phyloP scores from a whole-genome alignment of 805 yeast species.

The Nakazawaea ishiwadae region DNA sequence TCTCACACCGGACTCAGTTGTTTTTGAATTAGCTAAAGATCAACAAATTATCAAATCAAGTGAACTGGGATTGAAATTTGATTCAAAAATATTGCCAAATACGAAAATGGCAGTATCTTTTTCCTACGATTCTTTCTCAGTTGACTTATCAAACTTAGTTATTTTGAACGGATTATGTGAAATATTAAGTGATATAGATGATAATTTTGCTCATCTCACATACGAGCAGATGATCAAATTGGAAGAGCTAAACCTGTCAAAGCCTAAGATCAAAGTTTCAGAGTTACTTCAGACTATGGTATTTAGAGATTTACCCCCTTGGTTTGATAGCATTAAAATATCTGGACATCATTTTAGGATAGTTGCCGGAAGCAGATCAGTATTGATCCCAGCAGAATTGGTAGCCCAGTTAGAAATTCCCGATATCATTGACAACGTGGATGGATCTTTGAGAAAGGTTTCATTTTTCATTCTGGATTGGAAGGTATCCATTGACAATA shows the following conservation, averaged over 20 bases:
- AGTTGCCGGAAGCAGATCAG: slow-evolving; percentile 36
- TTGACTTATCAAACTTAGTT: slow-evolving; percentile 24
- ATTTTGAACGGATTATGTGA: slow-evolving; percentile 24
- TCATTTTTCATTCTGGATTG: slow-evolving; percentile 6
- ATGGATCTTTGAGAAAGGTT: slow-evolving; percentile 15
- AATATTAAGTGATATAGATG: slow-evolving; percentile 11
- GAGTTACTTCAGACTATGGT: slow-evolving; percentile 14
- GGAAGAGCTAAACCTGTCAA: neutral
- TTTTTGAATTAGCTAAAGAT: slow-evolving; percentile 7
- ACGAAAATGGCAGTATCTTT: slow-evolving; percentile 15
- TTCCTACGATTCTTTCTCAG: slow-evolving; percentile 18
- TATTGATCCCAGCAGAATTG: slow-evolving; percentile 34
- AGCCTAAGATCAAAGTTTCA: neutral
- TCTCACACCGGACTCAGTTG: neutral
- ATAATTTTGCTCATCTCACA: neutral
- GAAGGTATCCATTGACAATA: slow-evolving; percentile 1
- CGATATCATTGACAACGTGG: slow-evolving; percentile 33
- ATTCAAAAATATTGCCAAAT: slow-evolving; percentile 21
- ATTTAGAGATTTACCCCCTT: slow-evolving; percentile 28
- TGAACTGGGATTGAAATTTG: slow-evolving; percentile 16
- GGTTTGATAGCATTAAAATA: slow-evolving; percentile 26
- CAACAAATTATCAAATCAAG: slow-evolving; percentile 3
- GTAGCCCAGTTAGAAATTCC: slow-evolving; percentile 27
- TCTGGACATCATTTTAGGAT: slow-evolving; percentile 20
- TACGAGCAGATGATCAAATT: neutral